Conservation (phyloP, 768 basidiomycete species). For the Leccinum subgranulosum region DNA sequence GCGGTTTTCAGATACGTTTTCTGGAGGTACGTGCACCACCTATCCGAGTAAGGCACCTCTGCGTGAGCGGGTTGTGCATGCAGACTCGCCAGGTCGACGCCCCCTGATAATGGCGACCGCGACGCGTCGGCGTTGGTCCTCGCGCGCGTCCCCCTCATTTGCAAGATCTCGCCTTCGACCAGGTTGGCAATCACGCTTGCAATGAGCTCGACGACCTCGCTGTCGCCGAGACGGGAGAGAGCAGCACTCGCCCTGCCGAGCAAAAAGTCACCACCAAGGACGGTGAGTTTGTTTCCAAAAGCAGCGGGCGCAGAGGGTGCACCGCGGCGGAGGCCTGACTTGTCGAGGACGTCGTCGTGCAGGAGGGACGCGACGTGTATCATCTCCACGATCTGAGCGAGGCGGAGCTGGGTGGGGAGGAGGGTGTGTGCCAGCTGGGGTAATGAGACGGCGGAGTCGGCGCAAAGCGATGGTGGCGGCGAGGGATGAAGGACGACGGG, state of each 20-base stretch:
- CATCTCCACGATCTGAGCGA: conserved; percentile 98
- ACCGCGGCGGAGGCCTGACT: conserved; percentile 67
- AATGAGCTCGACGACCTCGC: conserved; percentile 91
- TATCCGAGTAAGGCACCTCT: conserved; percentile 36
- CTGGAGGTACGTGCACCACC: conserved; percentile 78
- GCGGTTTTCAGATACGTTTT: conserved; percentile 95
- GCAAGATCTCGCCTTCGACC: conserved; percentile 95
- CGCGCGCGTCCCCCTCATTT: conserved; percentile 41
- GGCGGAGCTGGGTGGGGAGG: conserved; percentile 85
- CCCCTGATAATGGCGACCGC: not conserved
- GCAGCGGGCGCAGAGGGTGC: conserved; percentile 65
- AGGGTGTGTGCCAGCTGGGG: conserved; percentile 33
- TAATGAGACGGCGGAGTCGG: conserved; percentile 23
- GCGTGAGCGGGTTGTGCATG: conserved; percentile 36
- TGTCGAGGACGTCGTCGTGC: conserved; percentile 88
- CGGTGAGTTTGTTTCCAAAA: conserved; percentile 90
- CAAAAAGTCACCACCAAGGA: conserved; percentile 94
- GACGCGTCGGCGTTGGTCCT: conserved; percentile 1
- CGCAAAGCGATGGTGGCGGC: conserved; percentile 22
- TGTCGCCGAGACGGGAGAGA: conserved; percentile 79
- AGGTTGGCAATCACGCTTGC: conserved; percentile 90
- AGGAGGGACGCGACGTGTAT: conserved; percentile 93
- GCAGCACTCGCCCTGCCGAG: conserved; percentile 89
- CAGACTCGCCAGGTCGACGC: conserved; percentile 37
- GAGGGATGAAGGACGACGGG: conserved; percentile 23